Base-by-base conservation (phyloP, 1,139 yeast genomes). In the Lodderomyces margitis region DNA sequence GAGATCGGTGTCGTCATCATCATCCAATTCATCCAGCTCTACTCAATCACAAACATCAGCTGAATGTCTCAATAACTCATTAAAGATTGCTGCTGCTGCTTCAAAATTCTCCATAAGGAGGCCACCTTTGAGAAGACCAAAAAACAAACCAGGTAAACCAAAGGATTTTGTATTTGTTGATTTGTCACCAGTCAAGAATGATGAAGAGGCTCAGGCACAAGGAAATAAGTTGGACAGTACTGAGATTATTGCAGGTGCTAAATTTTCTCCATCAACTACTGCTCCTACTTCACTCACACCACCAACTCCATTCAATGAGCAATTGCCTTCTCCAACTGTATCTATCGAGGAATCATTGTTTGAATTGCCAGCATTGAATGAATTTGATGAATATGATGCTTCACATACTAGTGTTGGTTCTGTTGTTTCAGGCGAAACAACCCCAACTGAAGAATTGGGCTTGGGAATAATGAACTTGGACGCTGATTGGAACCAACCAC, bases 161-260 rank as follows among this genome's bases (percentile, higher is more conserved):
- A 70, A 69, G 54, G 78, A 74, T 53, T 76, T 74, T 49, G 80
- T 76, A 15, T 76, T 76, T 53, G 80, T 76, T 35, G 80, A 76
- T 52, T 64, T 76, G 47, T 73, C 79, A 15, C 81, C 81, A 17
- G 70, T 69, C 34, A 74, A 74, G 59, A 60, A 51, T 34, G 68
- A 57, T 16, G 64, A 59, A 15, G 35, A 20, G 19, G 45, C 32
- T 17, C 21, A 23, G 6, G 21, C 14, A 54, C 20, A 62, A 56
- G 11, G 47, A 39, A 10, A 55, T 4, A 28, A 7, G 17, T 15
- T 28, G 47, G 37, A 28, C 21, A 45, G 36, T n/a, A n/a, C n/a
- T 21, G 34, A 25, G 11, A 27, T 40, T 11, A 21, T 37, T 30
- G 28, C 44, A 5, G 35, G 25, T 23, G 25, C n/a, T 12, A 25